phyloP scores from a whole-genome alignment of 73 alveolate genomes.

The Blepharisma japonicum region DNA sequence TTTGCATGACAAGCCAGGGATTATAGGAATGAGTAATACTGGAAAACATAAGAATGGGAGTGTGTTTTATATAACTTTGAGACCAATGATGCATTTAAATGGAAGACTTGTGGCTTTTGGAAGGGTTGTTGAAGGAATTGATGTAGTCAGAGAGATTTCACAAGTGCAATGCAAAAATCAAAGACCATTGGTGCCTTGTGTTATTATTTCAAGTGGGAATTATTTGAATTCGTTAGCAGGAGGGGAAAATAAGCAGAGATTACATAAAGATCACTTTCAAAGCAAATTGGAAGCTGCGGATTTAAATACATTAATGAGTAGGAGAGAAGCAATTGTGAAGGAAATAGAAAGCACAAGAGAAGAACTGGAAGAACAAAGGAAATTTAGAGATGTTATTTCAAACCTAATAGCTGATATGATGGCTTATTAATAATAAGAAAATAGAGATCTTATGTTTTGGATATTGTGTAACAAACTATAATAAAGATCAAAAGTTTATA shows the following conservation, averaged over 20 bases:
- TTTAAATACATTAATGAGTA: neutral
- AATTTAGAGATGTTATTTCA: neutral
- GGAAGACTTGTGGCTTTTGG: slow-evolving; percentile 54
- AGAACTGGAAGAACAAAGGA: neutral
- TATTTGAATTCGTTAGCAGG: neutral
- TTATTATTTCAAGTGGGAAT: neutral
- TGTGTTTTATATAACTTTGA: slow-evolving; percentile 46
- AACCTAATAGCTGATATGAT: neutral
- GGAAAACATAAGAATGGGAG: slow-evolving; percentile 44
- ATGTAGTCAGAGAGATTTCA: neutral
- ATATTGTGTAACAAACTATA: no score
- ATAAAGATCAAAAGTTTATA: no score
- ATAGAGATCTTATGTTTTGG: no score
- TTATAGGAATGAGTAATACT: slow-evolving; percentile 42
- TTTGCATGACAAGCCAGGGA: slow-evolving; percentile 36
- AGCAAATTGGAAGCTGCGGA: neutral
- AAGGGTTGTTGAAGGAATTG: slow-evolving; percentile 21
- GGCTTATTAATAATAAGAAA: neutral
- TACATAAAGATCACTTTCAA: neutral
- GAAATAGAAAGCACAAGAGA: neutral
- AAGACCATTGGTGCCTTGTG: neutral
- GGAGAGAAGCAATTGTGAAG: slow-evolving; percentile 13
- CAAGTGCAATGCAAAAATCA: neutral
- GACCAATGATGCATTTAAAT: slow-evolving; percentile 36
- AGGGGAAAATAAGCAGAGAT: neutral